phyloP scores from a whole-genome alignment of 1,139 yeast species.

The Pichia kudriavzevii region DNA sequence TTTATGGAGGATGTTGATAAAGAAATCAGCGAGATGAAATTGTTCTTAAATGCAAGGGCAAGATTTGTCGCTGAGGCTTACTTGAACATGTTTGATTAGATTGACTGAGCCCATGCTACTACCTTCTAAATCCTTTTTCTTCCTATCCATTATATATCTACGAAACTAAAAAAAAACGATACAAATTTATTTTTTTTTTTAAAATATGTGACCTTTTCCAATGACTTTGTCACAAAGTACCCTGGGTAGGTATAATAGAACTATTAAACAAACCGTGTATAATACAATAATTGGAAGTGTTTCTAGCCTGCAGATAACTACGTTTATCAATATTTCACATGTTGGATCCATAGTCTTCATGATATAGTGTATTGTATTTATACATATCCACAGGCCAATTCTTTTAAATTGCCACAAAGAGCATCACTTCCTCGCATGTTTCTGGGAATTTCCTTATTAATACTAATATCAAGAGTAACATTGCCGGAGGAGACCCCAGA shows the following conservation, averaged over 20 bases:
- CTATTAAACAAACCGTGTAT: no score
- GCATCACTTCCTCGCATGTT: no score
- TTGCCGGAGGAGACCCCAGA: conserved; percentile 22
- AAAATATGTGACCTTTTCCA: no score
- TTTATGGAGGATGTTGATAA: conserved; percentile 99
- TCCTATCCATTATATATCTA: no score
- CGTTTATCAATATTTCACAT: conserved; percentile 2
- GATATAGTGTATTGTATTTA: conserved; percentile 8
- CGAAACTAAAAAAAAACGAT: no score
- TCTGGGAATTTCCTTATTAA: not conserved
- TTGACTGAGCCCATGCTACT: no score
- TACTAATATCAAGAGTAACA: conserved; percentile 17
- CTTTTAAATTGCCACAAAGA: conserved; percentile 23
- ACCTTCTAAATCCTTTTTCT: no score
- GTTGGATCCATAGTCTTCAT: not conserved
- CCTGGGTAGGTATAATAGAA: no score
- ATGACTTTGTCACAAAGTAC: no score
- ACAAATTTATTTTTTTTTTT: no score
- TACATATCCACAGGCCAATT: conserved; percentile 28
- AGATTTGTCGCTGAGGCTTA: conserved; percentile 97
- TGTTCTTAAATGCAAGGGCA: conserved; percentile 94
- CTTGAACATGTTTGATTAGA: conserved; percentile 62
- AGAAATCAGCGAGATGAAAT: conserved; percentile 97
- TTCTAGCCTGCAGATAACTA: conserved; percentile 25
- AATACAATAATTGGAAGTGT: no score